A percentile compares a stretch with the other conserved stretches of the same genome.
These are phyloP conservation scores for Passalora sequoiae DNA, from an alignment of 2,329 filamentous ascomycete genomes.

Conservation along the genomic window DNA sequence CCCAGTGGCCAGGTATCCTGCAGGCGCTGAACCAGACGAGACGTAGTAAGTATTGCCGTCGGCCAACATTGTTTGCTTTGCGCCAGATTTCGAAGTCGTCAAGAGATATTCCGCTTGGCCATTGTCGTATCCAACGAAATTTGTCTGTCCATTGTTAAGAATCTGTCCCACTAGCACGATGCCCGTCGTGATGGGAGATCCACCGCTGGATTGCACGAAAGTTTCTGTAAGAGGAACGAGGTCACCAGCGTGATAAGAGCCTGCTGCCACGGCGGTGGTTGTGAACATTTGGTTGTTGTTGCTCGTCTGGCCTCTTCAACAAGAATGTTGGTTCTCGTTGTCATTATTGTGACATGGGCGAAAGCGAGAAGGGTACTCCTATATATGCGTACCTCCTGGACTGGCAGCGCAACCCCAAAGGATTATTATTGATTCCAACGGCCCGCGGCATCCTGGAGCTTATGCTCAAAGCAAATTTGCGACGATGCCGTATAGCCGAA, in stretches of 20 bases:
- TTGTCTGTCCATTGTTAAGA: conserved; percentile 14
- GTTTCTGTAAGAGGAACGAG: conserved; percentile 25
- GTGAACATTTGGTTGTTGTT: conserved; percentile 4
- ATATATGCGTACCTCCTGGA: too few species aligned
- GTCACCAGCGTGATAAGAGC: conserved; percentile 14
- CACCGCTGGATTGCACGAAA: conserved; percentile 4
- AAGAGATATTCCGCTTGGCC: conserved; percentile 13
- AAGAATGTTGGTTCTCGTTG: too few species aligned
- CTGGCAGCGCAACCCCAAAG: too few species aligned
- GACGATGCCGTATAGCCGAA: too few species aligned
- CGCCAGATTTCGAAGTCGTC: conserved; percentile 2
- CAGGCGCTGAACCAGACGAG: conserved; percentile 5
- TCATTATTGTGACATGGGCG: too few species aligned
- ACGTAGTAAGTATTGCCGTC: conserved; percentile 13
- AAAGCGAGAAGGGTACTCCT: too few species aligned
- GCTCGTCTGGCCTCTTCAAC: too few species aligned
- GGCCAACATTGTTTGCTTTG: conserved; percentile 7
- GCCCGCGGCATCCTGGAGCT: too few species aligned
- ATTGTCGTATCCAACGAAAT: conserved; percentile 13
- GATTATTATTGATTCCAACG: too few species aligned
- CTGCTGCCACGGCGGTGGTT: not conserved
- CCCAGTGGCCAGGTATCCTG: conserved; percentile 5
- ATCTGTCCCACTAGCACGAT: conserved; percentile 12
- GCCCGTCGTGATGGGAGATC: conserved; percentile 6
- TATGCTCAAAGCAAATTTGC: too few species aligned